A percentile compares a stretch with the other conserved stretches of the same genome.
phyloP scores from a whole-genome alignment of 371 early-diverging fungal species.

The Umbelopsis sp. region DNA sequence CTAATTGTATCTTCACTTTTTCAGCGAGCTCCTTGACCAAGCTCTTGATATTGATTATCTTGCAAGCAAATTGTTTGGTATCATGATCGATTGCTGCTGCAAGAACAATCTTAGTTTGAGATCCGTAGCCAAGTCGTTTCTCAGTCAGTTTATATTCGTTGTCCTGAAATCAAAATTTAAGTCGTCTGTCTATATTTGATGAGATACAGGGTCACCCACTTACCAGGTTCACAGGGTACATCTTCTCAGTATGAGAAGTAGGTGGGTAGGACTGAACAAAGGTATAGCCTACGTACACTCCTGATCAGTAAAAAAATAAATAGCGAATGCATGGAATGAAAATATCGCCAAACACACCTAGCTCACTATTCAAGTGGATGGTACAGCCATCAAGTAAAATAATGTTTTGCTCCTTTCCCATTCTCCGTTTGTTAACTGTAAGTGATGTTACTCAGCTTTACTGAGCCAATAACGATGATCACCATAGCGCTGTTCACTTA shows the following conservation, averaged over 20 bases:
- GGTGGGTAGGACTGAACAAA: not conserved
- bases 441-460: not conserved
- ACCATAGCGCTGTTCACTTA: not conserved
- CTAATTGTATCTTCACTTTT: no score
- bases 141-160: not conserved
- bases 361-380: not conserved
- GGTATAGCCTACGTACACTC: not conserved
- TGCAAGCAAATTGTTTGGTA: not conserved
- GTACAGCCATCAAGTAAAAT: not conserved
- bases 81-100: not conserved
- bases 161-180: not conserved
- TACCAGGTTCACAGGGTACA: not conserved
- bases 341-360: not conserved
- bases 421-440: not conserved
- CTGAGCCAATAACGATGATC: no score
- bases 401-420: not conserved
- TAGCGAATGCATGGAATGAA: no score
- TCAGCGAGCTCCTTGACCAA: not conserved
- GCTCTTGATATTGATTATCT: not conserved
- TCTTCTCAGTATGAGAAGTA: not conserved
- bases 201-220: not conserved
- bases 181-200: not conserved
- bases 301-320: no score
- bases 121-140: not conserved
- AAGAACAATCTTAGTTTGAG: not conserved